Evolutionary conservation across 192 early-diverging fungal genomes (phyloP).

Genomic region (Endogone sp.): DNA sequence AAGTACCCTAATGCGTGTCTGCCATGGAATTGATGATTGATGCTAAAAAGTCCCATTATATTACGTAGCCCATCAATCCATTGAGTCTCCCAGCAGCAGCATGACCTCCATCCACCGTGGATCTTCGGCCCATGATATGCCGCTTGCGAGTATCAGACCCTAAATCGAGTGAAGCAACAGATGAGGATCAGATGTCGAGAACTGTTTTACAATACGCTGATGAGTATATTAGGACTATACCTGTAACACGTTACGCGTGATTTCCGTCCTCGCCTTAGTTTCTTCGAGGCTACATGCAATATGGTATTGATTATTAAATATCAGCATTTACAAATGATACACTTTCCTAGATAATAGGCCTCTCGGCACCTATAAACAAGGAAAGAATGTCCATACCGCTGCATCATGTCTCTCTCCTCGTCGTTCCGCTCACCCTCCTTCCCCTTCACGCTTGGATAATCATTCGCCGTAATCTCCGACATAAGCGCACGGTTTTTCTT

Average conservation of each 20-base stretch:
- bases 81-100: slow-evolving; percentile 22
- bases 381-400: not conserved
- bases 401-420: not conserved
- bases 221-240: not conserved
- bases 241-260: not conserved
- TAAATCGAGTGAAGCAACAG: slow-evolving; percentile 9
- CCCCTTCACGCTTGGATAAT: not conserved
- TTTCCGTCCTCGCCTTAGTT: not conserved
- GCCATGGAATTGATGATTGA: too few species aligned
- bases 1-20: too few species aligned
- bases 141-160: slow-evolving; percentile 43
- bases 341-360: not conserved
- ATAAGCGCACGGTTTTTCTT: not conserved
- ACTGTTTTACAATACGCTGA: not conserved
- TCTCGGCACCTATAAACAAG: too few species aligned
- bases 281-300: not conserved
- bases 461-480: not conserved
- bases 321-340: not conserved
- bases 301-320: not conserved
- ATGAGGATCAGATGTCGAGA: not conserved
- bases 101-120: slow-evolving; percentile 32
- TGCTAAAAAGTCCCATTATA: not conserved
- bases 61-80: not conserved
- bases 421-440: not conserved
- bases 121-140: slow-evolving; percentile 36